Conservation (phyloP, 2,329 filamentous ascomycete species). For the Bipolaris victoriae region DNA sequence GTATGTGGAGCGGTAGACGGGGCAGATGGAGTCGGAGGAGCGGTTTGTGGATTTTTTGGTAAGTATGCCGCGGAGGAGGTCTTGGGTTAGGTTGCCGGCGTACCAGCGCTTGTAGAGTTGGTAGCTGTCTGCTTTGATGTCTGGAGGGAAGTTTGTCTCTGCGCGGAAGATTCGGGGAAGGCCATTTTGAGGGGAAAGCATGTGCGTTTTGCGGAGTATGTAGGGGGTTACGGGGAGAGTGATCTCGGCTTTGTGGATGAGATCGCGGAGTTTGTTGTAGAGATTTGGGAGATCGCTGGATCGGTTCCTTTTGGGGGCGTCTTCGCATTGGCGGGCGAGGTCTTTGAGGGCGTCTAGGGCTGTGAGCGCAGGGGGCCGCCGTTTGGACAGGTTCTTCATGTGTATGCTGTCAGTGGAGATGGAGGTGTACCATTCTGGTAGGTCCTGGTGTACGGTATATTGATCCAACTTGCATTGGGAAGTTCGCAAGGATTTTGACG, state of each 20-base stretch:
- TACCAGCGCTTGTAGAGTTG: conserved; percentile 57
- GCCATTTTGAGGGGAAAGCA: conserved; percentile 46
- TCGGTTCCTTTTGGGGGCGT: background rate
- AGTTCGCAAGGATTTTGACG: background rate
- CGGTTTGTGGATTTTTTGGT: conserved; percentile 25
- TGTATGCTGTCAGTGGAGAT: conserved; percentile 8
- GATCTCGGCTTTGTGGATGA: conserved; percentile 51
- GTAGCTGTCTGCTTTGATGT: conserved; percentile 56
- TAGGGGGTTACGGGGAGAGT: conserved; percentile 35
- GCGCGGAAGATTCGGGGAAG: conserved; percentile 51
- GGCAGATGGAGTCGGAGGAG: conserved; percentile 36
- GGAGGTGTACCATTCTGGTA: conserved; percentile 24
- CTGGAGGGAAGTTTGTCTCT: conserved; percentile 49
- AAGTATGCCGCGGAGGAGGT: conserved; percentile 56
- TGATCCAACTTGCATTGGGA: background rate
- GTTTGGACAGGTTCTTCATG: conserved; percentile 18
- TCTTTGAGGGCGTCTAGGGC: conserved; percentile 34
- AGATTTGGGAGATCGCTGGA: conserved; percentile 11
- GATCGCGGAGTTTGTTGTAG: conserved; percentile 44
- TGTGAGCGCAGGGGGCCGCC: conserved; percentile 19
- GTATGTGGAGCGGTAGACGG: conserved; percentile 23
- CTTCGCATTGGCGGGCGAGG: conserved; percentile 29
- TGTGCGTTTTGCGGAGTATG: conserved; percentile 43
- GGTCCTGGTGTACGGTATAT: background rate
- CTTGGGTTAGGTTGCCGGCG: conserved; percentile 49